Evolutionary conservation across 805 yeast genomes (phyloP), one percentile per base, ranked within the genome.

Genomic region (Teunomyces aglyptinius): DNA sequence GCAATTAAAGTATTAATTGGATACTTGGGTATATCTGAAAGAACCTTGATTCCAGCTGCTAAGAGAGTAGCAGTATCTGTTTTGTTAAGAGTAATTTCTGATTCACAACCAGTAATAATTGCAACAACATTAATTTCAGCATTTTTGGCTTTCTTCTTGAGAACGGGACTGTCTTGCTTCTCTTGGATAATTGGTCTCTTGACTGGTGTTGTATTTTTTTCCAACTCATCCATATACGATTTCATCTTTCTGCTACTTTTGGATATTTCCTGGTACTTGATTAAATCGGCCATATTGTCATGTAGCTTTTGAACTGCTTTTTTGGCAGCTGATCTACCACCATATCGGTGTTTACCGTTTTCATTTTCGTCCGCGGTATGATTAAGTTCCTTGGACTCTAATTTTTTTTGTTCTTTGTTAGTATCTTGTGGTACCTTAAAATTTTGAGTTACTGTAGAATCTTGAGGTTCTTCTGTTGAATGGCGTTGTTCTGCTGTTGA

Each of bases 271-370:
- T 83, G 84, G 57, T 78, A 87, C 43, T 71, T 74, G 56, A 85
- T 85, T 51, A 87, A 72, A 40, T 84, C 84, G 48, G 78, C 78
- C 75, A 88, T 86, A 59, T 83, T 81, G 8, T 76, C 76, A 55
- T 85, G 92, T 12, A 88, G 67, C 58, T 81, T 83, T 47, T 68
- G 67, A 0, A 82, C 83, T 0, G 95, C 95, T 55, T 75, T 80
- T 33, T 75, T 73, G 39, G 83, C 83, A 1, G 96, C 95, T 34
- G 78, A 76, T 43, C 87, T 62, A 2, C 76, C 65, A 11, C 53
- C 49, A 27, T 52, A 52, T 33, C 55, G 41, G 27, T 32, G 47
- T 2, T 29, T 27, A 3, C 16, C 24, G 22, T 15, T 38, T 27
- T 38, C 33, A 15, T 11, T 38, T 3, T 28, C 33, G 8, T 26